Evolutionary conservation across 2,329 filamentous ascomycete species (phyloP).

Genomic region (Xylariaceae sp.): DNA sequence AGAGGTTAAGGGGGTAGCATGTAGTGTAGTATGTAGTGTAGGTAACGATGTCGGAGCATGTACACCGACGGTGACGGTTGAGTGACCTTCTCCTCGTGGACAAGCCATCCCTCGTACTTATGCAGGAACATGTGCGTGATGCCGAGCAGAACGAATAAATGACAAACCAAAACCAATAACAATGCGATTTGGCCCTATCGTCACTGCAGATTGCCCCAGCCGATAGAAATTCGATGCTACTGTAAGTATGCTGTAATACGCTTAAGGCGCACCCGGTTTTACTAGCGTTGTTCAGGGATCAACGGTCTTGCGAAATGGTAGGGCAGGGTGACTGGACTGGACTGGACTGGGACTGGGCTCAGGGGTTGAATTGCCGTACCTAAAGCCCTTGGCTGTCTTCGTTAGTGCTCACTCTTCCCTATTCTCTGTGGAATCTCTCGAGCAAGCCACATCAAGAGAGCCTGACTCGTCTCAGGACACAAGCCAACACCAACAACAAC

Average conservation of each 20-base stretch:
- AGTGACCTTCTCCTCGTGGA: not conserved
- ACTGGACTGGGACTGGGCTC: no score
- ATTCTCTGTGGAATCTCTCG: no score
- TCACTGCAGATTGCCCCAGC: slow-evolving; percentile 3
- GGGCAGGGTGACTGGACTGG: slow-evolving; percentile 9
- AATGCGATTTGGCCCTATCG: not conserved
- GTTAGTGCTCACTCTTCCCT: slow-evolving; percentile 3
- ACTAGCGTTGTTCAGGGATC: slow-evolving; percentile 5
- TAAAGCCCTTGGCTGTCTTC: not conserved
- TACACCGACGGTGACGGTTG: no score
- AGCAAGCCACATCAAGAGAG: no score
- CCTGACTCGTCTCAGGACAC: no score
- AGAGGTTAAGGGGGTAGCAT: no score
- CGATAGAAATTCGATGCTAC: not conserved
- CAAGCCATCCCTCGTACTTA: slow-evolving; percentile 1
- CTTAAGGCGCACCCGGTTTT: not conserved
- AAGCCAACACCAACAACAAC: no score
- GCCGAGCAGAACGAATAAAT: not conserved
- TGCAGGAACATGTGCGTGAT: slow-evolving; percentile 20
- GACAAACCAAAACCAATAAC: slow-evolving; percentile 12
- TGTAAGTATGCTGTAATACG: not conserved
- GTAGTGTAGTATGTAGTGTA: no score
- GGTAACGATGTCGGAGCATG: no score
- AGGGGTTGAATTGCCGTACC: slow-evolving; percentile 4
- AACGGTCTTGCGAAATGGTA: not conserved